Evolutionary conservation across 371 early-diverging fungal genomes (phyloP).

Genomic region (Parasitella parasitica): DNA sequence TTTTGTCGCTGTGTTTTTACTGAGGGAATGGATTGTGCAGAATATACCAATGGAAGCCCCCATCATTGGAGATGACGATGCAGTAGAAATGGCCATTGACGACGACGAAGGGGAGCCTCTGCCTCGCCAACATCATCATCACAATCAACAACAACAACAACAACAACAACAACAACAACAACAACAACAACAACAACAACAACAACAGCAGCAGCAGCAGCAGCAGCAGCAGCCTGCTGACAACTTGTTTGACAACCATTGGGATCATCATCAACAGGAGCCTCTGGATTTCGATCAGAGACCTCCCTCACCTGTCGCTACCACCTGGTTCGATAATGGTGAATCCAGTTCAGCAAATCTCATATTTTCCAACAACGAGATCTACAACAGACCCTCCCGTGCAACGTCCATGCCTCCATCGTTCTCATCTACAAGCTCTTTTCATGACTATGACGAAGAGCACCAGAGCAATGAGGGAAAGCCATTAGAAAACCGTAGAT

Average conservation of each 20-base stretch:
- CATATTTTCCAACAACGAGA: neutral
- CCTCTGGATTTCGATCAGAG: neutral
- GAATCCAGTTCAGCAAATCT: neutral
- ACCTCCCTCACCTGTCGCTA: neutral
- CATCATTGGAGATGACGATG: conserved; percentile 2
- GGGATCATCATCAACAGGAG: neutral
- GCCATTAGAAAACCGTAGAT: neutral
- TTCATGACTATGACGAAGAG: neutral
- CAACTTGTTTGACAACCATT: conserved; percentile 1
- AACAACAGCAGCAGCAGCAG: too few relatives aligned
- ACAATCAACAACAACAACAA: neutral
- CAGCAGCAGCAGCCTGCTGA: neutral
- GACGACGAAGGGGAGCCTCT: neutral
- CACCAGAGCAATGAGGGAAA: neutral
- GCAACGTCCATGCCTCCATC: conserved; percentile 18
- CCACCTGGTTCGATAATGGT: neutral
- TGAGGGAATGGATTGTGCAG: conserved; percentile 87
- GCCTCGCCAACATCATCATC: neutral
- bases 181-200: too few relatives aligned
- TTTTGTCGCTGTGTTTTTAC: conserved; percentile 74
- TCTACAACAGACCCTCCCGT: neutral
- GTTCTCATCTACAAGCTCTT: neutral
- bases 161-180: neutral
- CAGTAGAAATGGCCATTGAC: neutral
- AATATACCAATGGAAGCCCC: conserved; percentile 56